Conservation (phyloP, 768 basidiomycete genomes). For the Auriculariales sp. region DNA sequence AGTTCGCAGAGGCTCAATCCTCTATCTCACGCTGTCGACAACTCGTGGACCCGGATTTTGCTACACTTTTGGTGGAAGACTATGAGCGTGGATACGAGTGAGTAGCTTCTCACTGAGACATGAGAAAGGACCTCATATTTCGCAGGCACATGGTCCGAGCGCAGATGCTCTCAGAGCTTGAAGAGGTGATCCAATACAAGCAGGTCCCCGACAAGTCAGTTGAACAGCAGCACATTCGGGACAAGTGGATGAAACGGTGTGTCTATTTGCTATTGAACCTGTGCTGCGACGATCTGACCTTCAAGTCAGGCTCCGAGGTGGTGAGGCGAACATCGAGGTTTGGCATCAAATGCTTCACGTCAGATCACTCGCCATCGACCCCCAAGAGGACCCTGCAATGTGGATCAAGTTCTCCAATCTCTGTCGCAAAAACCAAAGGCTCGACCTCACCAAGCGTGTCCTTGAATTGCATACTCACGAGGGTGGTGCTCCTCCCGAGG, state of each 20-base stretch:
- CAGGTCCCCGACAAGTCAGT: slow-evolving; percentile 26
- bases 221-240: slow-evolving; percentile 25
- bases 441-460: slow-evolving; percentile 30
- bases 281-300: not conserved
- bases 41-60: slow-evolving; percentile 30
- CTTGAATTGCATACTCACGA: slow-evolving; percentile 17
- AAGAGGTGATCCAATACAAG: slow-evolving; percentile 37
- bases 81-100: slow-evolving; percentile 34
- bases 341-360: slow-evolving; percentile 38
- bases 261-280: not conserved
- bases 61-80: slow-evolving; percentile 29
- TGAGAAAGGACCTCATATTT: too few species aligned
- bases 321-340: slow-evolving; percentile 37
- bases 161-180: slow-evolving; percentile 36
- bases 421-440: slow-evolving; percentile 31
- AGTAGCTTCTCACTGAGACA: slow-evolving; percentile 6
- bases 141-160: slow-evolving; percentile 29
- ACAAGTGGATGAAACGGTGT: slow-evolving; percentile 34
- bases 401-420: slow-evolving; percentile 40
- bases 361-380: slow-evolving; percentile 29
- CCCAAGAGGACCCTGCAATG: slow-evolving; percentile 31
- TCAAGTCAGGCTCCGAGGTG: slow-evolving; percentile 24
- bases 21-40: slow-evolving; percentile 29
- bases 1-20: slow-evolving; percentile 28
- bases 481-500: slow-evolving; percentile 23